These are phyloP conservation scores for Suhomyces canberraensis DNA, from an alignment of 805 yeast genomes.

Conservation along the genomic window DNA sequence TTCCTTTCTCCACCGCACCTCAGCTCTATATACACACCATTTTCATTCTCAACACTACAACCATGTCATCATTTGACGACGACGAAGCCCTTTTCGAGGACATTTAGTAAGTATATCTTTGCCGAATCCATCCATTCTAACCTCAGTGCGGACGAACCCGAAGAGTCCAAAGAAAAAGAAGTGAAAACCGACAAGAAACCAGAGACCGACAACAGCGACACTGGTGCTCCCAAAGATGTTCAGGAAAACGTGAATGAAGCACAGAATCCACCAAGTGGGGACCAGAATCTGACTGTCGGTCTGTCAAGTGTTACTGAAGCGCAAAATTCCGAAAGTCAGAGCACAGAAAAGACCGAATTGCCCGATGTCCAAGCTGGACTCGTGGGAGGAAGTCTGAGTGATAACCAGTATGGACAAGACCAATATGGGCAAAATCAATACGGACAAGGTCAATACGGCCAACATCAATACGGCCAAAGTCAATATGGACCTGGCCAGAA, in stretches of 20 bases:
- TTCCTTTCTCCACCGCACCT: too few relatives aligned
- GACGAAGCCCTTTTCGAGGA: slow-evolving; percentile 95
- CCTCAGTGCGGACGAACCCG: slow-evolving; percentile 11
- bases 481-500: neutral
- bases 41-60: too few relatives aligned
- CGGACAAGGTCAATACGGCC: slow-evolving; percentile 2
- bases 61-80: slow-evolving; percentile 59
- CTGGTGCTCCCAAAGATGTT: slow-evolving; percentile 1
- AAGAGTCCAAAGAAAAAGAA: slow-evolving; percentile 1
- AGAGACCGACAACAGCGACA: neutral
- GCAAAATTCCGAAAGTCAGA: too few relatives aligned
- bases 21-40: too few relatives aligned
- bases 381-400: too few relatives aligned
- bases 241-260: too few relatives aligned
- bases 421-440: neutral
- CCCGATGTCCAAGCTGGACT: too few relatives aligned
- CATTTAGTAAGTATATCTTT: slow-evolving; percentile 50
- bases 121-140: slow-evolving; percentile 4
- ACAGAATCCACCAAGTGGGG: too few relatives aligned
- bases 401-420: too few relatives aligned
- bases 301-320: too few relatives aligned
- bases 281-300: too few relatives aligned
- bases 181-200: neutral
- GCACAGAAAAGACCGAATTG: too few relatives aligned
- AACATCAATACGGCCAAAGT: slow-evolving; percentile 10